A percentile compares a stretch with the other conserved stretches of the same genome.
These are phyloP conservation scores for Pseudogymnoascus sp. DNA, from an alignment of 2,329 filamentous ascomycete species.

Conservation along the genomic window DNA sequence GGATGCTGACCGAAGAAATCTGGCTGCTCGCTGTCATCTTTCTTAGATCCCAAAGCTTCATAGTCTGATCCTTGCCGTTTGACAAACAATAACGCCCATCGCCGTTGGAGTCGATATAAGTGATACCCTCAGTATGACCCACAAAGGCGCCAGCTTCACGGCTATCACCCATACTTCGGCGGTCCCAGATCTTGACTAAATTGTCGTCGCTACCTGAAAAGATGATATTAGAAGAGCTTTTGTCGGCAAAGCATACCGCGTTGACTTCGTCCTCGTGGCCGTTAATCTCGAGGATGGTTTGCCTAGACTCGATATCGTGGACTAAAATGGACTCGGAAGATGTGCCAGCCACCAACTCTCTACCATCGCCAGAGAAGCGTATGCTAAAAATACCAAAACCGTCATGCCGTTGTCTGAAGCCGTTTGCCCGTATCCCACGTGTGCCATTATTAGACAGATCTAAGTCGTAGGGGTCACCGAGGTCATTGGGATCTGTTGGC, in stretches of 20 bases:
- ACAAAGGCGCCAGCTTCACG: slow-evolving; percentile 60
- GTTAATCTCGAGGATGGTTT: slow-evolving; percentile 62
- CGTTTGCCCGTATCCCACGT: slow-evolving; percentile 13
- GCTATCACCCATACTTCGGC: slow-evolving; percentile 80
- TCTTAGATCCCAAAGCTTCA: slow-evolving; percentile 93
- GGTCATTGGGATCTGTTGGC: slow-evolving; percentile 75
- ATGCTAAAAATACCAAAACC: slow-evolving; percentile 75
- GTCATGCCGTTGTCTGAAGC: slow-evolving; percentile 16
- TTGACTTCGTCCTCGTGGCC: slow-evolving; percentile 89
- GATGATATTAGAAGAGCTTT: slow-evolving; percentile 79
- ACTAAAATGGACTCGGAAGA: slow-evolving; percentile 72
- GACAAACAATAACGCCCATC: slow-evolving; percentile 77
- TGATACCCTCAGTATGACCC: slow-evolving; percentile 58
- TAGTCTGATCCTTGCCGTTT: slow-evolving; percentile 93
- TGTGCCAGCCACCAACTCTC: slow-evolving; percentile 85
- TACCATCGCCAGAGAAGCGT: slow-evolving; percentile 83
- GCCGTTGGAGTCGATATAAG: slow-evolving; percentile 62
- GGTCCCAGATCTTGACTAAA: slow-evolving; percentile 93
- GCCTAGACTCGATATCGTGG: slow-evolving; percentile 80
- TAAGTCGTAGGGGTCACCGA: slow-evolving; percentile 70
- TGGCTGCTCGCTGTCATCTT: slow-evolving; percentile 57
- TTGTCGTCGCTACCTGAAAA: slow-evolving; percentile 95
- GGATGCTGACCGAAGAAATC: neutral
- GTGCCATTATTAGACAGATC: slow-evolving; percentile 53
- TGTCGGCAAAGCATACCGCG: slow-evolving; percentile 91